Base-by-base conservation (phyloP, 164 flowering plant species). In the Chloranthus sessilifolius region DNA sequence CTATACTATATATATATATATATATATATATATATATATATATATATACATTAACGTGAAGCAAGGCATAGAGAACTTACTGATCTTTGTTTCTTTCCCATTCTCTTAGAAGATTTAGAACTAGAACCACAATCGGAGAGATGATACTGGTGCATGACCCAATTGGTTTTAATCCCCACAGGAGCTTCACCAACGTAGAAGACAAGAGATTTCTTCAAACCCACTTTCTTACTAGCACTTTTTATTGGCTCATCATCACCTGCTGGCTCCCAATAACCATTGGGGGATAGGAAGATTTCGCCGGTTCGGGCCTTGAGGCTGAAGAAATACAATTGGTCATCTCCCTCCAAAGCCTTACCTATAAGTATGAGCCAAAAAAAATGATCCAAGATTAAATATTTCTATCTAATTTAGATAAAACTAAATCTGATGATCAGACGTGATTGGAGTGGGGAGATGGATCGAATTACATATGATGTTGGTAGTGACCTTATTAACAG, bases 301-400 rank as follows among this genome's bases (percentile, higher is more conserved):
- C 82, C 57, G 47, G 56, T 74, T 11, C 66, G 72, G 1, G 76
- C 73, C 62, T 66, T 78, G 28, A 82, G 42, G 64, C 90, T 85
- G 48, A 76, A 89, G 62, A 65, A 89, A 56, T 89, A 89, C 89
- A 89, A 83, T 26, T 75, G 71, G 16, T 67, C 76, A 0, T 79
- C 89, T 43, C 82, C 95, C 0, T 56, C 74, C 62, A 89, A 56
- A 7, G 92, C 97, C 53, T 80, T 82, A 7, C 95, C 97, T 89
- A 30, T 53, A 65, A 15, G 36, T 40, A 57, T 24, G n/a, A 3
- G 12, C 5, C 11, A 24, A 4, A 45, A 15, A 8, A 7, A 23
- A 15, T 28, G 26, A 27, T 4, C 5, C 17, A 8, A 45, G 17
- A 23, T 1, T 7, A 26, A 6, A 22, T 16, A 9, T 21, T 8